A percentile compares a stretch with the other conserved stretches of the same genome.
phyloP scores from a whole-genome alignment of 2,329 filamentous ascomycete species.

The Botryosphaeria agaves region DNA sequence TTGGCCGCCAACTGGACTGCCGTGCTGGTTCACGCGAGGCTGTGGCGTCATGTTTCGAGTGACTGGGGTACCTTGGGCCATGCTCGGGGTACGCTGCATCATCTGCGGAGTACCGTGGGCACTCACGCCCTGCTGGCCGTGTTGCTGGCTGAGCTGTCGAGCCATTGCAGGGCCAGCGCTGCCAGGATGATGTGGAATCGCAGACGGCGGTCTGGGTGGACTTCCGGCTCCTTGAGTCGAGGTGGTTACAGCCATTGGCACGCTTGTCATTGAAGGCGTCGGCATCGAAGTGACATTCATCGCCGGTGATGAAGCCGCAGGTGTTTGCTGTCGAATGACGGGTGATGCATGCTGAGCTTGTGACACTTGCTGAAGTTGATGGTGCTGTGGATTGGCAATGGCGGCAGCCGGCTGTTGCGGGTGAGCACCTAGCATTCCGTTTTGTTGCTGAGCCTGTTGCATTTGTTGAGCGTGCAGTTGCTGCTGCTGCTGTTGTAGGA shows the following conservation, averaged over 20 bases:
- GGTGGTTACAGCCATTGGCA: slow-evolving; percentile 38
- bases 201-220: slow-evolving; percentile 48
- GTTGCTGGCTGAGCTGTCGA: slow-evolving; percentile 19
- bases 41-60: slow-evolving; percentile 18
- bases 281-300: slow-evolving; percentile 11
- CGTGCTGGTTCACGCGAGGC: slow-evolving; percentile 16
- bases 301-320: slow-evolving; percentile 27
- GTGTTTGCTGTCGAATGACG: slow-evolving; percentile 26
- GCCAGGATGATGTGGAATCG: slow-evolving; percentile 28
- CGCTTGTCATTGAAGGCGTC: slow-evolving; percentile 20
- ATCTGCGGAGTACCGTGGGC: slow-evolving; percentile 19
- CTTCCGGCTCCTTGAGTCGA: slow-evolving; percentile 50
- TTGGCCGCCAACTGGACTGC: slow-evolving; percentile 14
- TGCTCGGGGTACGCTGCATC: slow-evolving; percentile 17
- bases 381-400: slow-evolving; percentile 20
- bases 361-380: slow-evolving; percentile 31
- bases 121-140: slow-evolving; percentile 9
- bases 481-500: slow-evolving; percentile 31
- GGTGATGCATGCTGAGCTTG: slow-evolving; percentile 54
- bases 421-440: slow-evolving; percentile 11
- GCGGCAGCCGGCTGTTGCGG: slow-evolving; percentile 19
- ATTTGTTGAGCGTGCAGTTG: slow-evolving; percentile 31
- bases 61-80: slow-evolving; percentile 13
- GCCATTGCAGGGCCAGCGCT: slow-evolving; percentile 12
- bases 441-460: slow-evolving; percentile 26